Conservation (phyloP, 768 basidiomycete species). For the Tulasnella sp. region DNA sequence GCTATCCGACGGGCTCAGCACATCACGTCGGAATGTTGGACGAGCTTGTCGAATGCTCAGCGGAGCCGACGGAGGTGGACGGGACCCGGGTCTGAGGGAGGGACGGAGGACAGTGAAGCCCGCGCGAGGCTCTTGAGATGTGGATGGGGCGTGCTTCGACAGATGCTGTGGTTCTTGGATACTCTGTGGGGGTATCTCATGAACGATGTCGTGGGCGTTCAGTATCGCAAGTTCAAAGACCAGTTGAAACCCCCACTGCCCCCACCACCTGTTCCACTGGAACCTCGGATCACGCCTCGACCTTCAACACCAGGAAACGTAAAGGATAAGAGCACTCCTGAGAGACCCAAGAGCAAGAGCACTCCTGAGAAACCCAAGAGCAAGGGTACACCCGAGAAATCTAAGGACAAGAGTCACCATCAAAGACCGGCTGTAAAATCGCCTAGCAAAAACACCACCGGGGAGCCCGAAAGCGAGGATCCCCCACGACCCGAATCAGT, state of each 20-base stretch:
- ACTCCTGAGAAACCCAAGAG: neutral
- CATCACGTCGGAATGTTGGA: slow-evolving; percentile 79
- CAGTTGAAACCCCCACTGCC: slow-evolving; percentile 46
- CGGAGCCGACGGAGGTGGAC: slow-evolving; percentile 85
- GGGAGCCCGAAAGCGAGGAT: neutral
- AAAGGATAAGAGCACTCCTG: neutral
- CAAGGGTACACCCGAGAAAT: too few relatives aligned
- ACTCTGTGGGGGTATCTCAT: slow-evolving; percentile 81
- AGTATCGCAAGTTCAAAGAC: slow-evolving; percentile 72
- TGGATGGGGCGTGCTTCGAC: slow-evolving; percentile 84
- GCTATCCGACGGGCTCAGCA: slow-evolving; percentile 84
- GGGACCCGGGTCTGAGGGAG: slow-evolving; percentile 76
- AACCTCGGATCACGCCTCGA: slow-evolving; percentile 19
- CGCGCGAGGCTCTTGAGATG: slow-evolving; percentile 70
- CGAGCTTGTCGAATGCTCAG: slow-evolving; percentile 81
- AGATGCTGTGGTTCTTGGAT: slow-evolving; percentile 93
- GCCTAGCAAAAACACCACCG: neutral
- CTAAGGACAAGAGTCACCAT: neutral
- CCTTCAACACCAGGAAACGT: neutral
- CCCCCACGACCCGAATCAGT: neutral
- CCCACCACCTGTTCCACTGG: neutral
- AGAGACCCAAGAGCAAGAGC: neutral
- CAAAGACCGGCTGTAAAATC: neutral
- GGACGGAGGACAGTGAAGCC: slow-evolving; percentile 58
- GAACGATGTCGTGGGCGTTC: slow-evolving; percentile 87